Conservation (phyloP, 139 green algal species). For the Chlorella sp. region DNA sequence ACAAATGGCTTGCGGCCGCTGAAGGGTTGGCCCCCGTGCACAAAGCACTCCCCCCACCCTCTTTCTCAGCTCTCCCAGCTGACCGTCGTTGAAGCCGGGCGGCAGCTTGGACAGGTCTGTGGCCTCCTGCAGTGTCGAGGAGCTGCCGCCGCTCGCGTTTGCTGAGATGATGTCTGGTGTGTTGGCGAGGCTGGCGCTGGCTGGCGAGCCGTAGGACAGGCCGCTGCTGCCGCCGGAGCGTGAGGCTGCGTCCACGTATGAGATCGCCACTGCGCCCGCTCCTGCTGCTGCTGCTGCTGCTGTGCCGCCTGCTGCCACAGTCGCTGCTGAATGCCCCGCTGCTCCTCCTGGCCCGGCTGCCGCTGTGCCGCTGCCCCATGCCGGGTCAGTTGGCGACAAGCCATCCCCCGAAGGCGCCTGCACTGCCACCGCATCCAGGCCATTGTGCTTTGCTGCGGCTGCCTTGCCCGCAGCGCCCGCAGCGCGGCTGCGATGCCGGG, state of each 20-base stretch:
- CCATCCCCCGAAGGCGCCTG: not conserved
- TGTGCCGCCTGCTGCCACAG: not conserved
- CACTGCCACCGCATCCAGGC: not conserved
- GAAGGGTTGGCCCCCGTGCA: no score
- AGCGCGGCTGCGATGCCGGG: not conserved
- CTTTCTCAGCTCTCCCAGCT: no score
- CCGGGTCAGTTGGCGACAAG: not conserved
- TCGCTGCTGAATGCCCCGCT: not conserved
- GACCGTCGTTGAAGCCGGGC: not conserved
- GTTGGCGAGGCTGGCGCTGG: not conserved
- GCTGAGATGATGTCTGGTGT: no score
- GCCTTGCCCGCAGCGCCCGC: not conserved
- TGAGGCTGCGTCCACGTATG: not conserved
- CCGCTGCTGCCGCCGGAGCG: not conserved
- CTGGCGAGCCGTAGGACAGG: not conserved
- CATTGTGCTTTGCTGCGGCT: not conserved
- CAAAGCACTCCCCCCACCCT: no score
- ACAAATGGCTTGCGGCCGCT: no score
- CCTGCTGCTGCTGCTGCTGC: not conserved
- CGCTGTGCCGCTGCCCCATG: not conserved
- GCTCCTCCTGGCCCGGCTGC: not conserved
- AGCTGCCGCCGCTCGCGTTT: not conserved
- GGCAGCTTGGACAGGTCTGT: conserved; percentile 16
- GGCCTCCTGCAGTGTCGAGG: not conserved
- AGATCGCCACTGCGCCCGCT: not conserved